These are phyloP conservation scores for Paraleonurus japonicus DNA, from an alignment of 257 asterid species.

Conservation along the genomic window DNA sequence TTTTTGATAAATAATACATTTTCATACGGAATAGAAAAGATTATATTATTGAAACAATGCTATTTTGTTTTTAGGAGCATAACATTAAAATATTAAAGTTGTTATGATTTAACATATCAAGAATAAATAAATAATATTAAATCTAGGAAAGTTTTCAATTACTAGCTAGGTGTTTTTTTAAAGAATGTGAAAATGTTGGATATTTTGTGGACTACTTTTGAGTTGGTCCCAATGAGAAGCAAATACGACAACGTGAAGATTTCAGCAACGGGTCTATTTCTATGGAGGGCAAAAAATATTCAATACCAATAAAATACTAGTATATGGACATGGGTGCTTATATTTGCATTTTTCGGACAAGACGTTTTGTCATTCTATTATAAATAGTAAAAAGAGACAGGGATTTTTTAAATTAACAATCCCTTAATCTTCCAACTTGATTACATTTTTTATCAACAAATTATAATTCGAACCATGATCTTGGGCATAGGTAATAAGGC, in stretches of 20 bases:
- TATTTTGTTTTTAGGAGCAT: no score
- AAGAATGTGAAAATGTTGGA: constrained; percentile 26
- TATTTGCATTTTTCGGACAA: constrained; percentile 30
- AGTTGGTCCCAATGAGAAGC: constrained; percentile 41
- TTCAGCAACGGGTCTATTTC: constrained; percentile 50
- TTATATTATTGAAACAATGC: no score
- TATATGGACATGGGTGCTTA: constrained; percentile 12
- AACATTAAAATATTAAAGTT: background rate
- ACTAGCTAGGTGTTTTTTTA: background rate
- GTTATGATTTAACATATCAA: constrained; percentile 14
- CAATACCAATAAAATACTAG: background rate
- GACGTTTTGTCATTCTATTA: constrained; percentile 18
- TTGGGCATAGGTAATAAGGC: no score
- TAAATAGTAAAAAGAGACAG: background rate
- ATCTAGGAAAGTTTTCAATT: constrained; percentile 7
- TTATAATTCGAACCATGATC: no score
- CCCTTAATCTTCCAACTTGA: no score
- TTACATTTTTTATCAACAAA: no score
- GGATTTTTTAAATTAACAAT: no score
- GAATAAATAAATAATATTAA: background rate
- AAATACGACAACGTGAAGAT: constrained; percentile 43
- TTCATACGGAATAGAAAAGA: no score
- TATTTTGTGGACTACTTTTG: constrained; percentile 34
- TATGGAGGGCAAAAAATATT: background rate
- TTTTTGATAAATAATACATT: no score